A percentile compares a stretch with the other conserved stretches of the same genome.
phyloP scores from a whole-genome alignment of 2,329 filamentous ascomycete species.

The Mariannaea elegans region DNA sequence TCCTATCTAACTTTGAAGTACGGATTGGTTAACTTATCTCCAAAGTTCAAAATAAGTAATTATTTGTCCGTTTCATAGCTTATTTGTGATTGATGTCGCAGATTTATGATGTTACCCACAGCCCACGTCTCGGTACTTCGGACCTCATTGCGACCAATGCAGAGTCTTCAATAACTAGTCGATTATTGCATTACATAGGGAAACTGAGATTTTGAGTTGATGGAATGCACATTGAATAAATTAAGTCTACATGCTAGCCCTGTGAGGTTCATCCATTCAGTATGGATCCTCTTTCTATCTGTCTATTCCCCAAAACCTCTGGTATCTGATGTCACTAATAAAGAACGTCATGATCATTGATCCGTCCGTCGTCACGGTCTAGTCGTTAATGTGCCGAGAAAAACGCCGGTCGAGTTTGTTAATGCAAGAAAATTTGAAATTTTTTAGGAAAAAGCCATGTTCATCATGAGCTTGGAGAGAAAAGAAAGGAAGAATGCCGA shows the following conservation, averaged over 20 bases:
- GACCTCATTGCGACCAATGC: not conserved
- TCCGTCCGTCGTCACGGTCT: slow-evolving; percentile 36
- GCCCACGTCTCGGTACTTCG: not conserved
- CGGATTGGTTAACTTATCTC: not conserved
- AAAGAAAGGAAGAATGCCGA: slow-evolving; percentile 3
- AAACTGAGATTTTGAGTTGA: no score
- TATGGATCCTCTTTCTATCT: not conserved
- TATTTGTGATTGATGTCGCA: not conserved
- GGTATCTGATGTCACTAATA: slow-evolving; percentile 25
- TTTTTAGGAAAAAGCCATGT: not conserved
- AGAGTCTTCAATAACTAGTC: not conserved
- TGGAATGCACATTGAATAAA: not conserved
- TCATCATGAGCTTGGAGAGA: not conserved
- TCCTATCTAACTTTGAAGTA: no score
- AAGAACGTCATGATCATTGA: slow-evolving; percentile 39
- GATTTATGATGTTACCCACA: not conserved
- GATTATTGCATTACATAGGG: no score
- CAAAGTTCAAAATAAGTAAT: not conserved
- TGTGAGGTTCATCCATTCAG: not conserved
- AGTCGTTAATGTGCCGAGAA: slow-evolving; percentile 31
- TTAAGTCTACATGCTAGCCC: not conserved
- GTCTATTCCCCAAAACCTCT: not conserved
- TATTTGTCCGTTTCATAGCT: not conserved
- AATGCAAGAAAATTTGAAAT: slow-evolving; percentile 17
- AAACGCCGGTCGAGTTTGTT: slow-evolving; percentile 31